Conservation (phyloP, 495 filamentous ascomycete genomes). For the Xylaria palmicola region DNA sequence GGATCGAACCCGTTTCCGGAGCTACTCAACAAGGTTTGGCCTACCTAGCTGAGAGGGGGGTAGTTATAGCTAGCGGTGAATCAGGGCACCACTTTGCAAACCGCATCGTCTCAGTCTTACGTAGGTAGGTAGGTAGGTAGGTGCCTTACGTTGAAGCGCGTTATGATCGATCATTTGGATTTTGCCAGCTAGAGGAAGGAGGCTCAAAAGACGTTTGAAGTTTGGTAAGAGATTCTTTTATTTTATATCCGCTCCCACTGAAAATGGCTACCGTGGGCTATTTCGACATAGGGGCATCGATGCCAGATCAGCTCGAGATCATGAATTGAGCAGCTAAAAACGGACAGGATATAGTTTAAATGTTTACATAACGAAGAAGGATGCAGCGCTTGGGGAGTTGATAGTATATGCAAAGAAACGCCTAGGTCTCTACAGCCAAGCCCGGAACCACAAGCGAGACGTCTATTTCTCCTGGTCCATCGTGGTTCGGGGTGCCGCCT, state of each 20-base stretch:
- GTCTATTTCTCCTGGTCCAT: neutral
- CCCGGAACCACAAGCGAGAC: neutral
- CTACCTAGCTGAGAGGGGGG: neutral
- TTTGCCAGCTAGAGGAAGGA: too few relatives aligned
- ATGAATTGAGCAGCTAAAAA: neutral
- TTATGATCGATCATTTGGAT: neutral
- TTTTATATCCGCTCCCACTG: neutral
- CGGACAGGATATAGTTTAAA: neutral
- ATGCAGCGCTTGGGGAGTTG: neutral
- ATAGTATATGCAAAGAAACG: constrained; percentile 10
- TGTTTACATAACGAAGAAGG: constrained; percentile 4
- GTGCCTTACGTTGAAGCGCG: neutral
- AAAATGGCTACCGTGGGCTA: neutral
- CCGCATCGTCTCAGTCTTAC: neutral
- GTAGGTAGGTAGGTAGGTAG: neutral
- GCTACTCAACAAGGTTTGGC: neutral
- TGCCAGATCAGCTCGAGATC: neutral
- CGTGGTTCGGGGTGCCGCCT: neutral
- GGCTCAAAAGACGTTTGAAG: too few relatives aligned
- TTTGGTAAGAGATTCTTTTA: constrained; percentile 5
- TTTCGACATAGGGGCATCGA: neutral
- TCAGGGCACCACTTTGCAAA: too few relatives aligned
- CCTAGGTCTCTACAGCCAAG: neutral
- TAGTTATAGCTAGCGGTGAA: neutral
- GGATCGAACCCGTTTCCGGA: constrained; percentile 10